A percentile compares a stretch with the other conserved stretches of the same genome.
These are phyloP conservation scores for Fagus sylvatica DNA, from an alignment of 306 rosid genomes.

Conservation along the genomic window DNA sequence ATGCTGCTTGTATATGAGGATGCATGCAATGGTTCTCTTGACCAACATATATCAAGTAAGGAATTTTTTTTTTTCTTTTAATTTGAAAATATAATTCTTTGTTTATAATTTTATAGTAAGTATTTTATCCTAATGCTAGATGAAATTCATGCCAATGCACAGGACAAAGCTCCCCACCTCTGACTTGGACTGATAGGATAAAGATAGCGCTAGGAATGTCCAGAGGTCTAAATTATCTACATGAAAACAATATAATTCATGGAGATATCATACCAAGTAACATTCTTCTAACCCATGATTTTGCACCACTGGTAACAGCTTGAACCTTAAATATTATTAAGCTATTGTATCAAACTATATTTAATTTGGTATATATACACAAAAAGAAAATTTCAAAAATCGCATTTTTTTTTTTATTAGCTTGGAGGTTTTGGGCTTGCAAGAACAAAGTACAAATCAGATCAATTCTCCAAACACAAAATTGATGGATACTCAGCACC, in stretches of 20 bases:
- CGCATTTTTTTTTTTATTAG: constrained; percentile 13
- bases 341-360: not conserved
- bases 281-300: constrained; percentile 77
- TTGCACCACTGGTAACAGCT: constrained; percentile 62
- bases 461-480: constrained; percentile 17
- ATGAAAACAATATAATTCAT: constrained; percentile 68
- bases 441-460: constrained; percentile 1
- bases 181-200: constrained; percentile 67
- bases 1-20: constrained; percentile 67
- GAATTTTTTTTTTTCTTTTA: not conserved
- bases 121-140: not conserved
- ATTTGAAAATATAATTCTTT: not conserved
- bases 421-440: constrained; percentile 45
- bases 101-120: constrained; percentile 1
- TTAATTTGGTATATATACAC: too few species aligned
- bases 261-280: constrained; percentile 75
- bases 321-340: constrained; percentile 21
- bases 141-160: constrained; percentile 31
- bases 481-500: constrained; percentile 33
- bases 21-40: constrained; percentile 80
- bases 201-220: constrained; percentile 65
- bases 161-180: constrained; percentile 48
- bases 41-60: constrained; percentile 75
- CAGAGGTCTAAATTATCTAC: constrained; percentile 68
- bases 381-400: constrained; percentile 7